phyloP scores from a whole-genome alignment of 148 eudicot species.

The Fagopyrum homotropicum region DNA sequence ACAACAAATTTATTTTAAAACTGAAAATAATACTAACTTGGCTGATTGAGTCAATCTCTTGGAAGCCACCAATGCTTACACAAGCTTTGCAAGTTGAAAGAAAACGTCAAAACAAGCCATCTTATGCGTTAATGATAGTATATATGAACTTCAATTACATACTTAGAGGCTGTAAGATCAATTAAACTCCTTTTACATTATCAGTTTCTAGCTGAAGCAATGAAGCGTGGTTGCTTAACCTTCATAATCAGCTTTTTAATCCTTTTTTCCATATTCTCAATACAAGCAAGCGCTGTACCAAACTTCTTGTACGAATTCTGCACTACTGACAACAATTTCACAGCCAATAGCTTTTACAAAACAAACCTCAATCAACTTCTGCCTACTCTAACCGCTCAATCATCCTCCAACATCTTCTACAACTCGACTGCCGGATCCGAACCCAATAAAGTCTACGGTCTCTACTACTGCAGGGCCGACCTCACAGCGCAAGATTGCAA shows the following conservation, averaged over 20 bases:
- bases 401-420: conserved; percentile 4
- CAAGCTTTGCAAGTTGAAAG: too few species aligned
- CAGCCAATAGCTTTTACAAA: background rate
- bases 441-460: background rate
- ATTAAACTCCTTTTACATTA: background rate
- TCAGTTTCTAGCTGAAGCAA: background rate
- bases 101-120: background rate
- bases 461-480: conserved; percentile 6
- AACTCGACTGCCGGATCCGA: background rate
- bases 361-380: background rate
- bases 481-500: background rate
- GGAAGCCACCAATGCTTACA: too few species aligned
- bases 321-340: background rate
- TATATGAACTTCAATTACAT: background rate
- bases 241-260: background rate
- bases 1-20: too few species aligned
- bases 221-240: background rate
- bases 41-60: too few species aligned
- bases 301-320: background rate
- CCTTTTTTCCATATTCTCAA: background rate
- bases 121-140: background rate
- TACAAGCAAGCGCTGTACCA: background rate
- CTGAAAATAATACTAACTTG: too few species aligned
- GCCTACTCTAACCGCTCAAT: background rate
- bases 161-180: background rate